A percentile compares a stretch with the other conserved stretches of the same genome.
These are phyloP conservation scores for Citrus cavaleriei DNA, from an alignment of 345 rosid species.

Conservation along the genomic window DNA sequence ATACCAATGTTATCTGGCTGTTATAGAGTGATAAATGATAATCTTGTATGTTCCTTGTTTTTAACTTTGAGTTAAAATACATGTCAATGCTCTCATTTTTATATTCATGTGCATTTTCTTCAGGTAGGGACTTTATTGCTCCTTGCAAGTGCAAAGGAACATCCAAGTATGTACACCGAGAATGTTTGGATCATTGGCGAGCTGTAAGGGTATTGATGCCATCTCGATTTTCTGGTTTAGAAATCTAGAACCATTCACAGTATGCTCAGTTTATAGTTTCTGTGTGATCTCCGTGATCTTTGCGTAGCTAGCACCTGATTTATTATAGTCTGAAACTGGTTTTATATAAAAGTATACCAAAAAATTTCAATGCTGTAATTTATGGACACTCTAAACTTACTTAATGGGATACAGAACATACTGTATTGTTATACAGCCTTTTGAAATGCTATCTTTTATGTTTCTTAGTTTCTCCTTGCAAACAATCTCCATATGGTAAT, in stretches of 20 bases:
- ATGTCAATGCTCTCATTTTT: background rate
- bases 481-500: background rate
- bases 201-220: constrained; percentile 68
- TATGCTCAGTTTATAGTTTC: background rate
- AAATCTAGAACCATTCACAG: background rate
- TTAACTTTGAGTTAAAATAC: background rate
- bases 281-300: background rate
- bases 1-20: background rate
- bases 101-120: background rate
- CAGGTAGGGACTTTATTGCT: constrained; percentile 99
- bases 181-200: constrained; percentile 98
- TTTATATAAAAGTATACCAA: background rate
- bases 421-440: background rate
- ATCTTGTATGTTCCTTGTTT: background rate
- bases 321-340: background rate
- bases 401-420: background rate
- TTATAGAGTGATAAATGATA: background rate
- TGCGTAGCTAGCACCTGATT: background rate
- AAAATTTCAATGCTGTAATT: background rate
- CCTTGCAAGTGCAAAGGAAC: constrained; percentile 99
- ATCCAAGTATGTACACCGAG: constrained; percentile 93
- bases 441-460: background rate
- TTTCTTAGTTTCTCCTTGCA: background rate
- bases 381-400: background rate
- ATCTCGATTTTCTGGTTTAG: background rate